Evolutionary conservation across 306 rosid genomes (phyloP), one percentile per base, ranked within the genome.

Genomic region (Vigna mungo): DNA sequence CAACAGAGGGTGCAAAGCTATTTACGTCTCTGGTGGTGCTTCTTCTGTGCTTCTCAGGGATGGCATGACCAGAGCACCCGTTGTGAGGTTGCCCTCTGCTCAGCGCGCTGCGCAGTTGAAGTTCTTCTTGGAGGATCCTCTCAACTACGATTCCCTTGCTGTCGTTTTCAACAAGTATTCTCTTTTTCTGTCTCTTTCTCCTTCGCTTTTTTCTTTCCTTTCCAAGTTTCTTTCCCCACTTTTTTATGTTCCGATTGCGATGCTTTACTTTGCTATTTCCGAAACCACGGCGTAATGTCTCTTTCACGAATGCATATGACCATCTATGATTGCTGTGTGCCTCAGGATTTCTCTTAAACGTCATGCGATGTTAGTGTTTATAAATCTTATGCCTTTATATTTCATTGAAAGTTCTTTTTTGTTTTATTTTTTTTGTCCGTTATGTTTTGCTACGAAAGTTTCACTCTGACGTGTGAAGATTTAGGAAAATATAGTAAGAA

Each of bases 1-100:
- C 2, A 93, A 93, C 72, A 78, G 98, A 43, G 98, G 98, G 13
- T 93, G 92, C 53, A 93, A 93, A 60, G 98, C 98, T 49, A 93
- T 93, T 47, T 75, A 82, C 13, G 69, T 71, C 9, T 93, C 90
- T 0, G 97, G 97, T 15, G 98, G 98, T 30, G 97, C 98, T 61
- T 48, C 78, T 7, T 84, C 93, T 17, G 78, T 84, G 9, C 56
- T 93, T 71, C 83, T 91, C 46, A 85, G 71, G 37, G 98, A 93
- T 61, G 98, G 89, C 9, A 93, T 93, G 94, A 89, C 98, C 4
- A 84, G 97, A 75, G 98, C 98, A 1, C 98, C 98, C 0, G 93
- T 90, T 67, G 97, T 93, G 18, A 79, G 97, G n/a, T 91, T 93
- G 56, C 47, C 77, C 25, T 76, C 92, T 1, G 94, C 97, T 0